phyloP scores from a whole-genome alignment of 2,329 filamentous ascomycete genomes.

The Fusarium dlaminii region DNA sequence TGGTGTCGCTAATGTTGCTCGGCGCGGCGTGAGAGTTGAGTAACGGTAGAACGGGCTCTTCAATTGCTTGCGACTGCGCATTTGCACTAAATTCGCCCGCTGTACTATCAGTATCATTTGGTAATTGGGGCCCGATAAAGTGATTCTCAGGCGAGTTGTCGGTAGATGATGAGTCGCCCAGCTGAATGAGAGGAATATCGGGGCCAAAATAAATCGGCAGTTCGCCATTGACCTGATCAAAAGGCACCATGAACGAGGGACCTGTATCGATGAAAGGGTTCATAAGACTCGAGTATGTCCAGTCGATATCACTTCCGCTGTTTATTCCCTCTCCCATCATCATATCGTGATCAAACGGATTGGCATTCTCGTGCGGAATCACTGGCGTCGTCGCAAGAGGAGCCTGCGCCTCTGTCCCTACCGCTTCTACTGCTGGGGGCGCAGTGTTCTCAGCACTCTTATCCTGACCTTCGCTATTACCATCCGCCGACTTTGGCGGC shows the following conservation, averaged over 20 bases:
- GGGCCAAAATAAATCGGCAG: neutral
- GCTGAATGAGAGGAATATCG: neutral
- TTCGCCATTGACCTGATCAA: neutral
- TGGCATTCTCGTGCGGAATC: neutral
- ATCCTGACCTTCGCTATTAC: neutral
- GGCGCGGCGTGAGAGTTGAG: neutral
- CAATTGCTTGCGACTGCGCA: neutral
- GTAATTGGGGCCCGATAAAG: neutral
- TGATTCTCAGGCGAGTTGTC: neutral
- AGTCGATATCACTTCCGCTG: neutral
- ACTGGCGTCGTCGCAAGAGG: neutral
- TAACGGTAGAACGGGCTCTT: neutral
- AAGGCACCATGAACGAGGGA: neutral
- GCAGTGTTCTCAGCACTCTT: fast-evolving
- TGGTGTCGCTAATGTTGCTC: neutral
- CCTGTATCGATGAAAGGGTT: neutral
- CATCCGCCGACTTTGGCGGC: neutral
- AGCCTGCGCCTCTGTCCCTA: neutral
- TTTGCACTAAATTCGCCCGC: fast-evolving
- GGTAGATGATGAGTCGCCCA: neutral
- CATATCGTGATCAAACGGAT: neutral
- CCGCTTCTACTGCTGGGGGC: neutral
- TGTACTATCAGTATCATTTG: neutral
- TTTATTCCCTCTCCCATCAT: neutral
- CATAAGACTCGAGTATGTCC: neutral